Conservation (phyloP, 2,329 filamentous ascomycete species). For the Sclerotinia nivalis region DNA sequence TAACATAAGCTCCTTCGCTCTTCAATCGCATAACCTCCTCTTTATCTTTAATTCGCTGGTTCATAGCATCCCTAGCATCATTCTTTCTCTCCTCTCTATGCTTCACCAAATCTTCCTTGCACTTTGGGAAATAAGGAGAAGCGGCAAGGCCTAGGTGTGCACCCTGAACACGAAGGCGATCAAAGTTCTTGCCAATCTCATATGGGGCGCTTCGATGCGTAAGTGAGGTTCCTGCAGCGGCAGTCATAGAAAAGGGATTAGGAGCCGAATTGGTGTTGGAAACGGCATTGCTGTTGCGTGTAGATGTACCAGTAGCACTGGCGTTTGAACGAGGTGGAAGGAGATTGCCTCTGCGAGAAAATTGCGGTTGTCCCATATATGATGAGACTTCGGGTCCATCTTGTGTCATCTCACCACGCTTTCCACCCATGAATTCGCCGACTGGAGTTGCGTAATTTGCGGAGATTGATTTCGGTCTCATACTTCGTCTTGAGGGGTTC, state of each 20-base stretch:
- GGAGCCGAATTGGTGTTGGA: background rate
- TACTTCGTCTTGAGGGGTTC: background rate
- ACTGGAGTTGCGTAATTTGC: background rate
- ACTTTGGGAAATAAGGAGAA: background rate
- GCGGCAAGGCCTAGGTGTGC: background rate
- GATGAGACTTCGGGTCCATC: background rate
- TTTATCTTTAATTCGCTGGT: background rate
- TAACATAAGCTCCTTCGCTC: background rate
- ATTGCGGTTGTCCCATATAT: background rate
- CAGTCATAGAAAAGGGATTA: background rate
- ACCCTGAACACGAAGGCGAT: conserved; percentile 4
- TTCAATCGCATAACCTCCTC: conserved; percentile 18
- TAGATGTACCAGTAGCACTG: too few relatives aligned
- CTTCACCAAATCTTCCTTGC: background rate
- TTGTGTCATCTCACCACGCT: background rate
- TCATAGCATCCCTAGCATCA: conserved; percentile 6
- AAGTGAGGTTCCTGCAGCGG: conserved; percentile 5
- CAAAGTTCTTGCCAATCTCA: conserved; percentile 4
- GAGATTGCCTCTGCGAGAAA: background rate
- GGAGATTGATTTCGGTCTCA: background rate
- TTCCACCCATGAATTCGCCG: background rate
- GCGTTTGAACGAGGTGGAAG: background rate
- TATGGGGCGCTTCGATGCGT: conserved; percentile 7
- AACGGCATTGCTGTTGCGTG: background rate
- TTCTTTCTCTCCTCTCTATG: conserved; percentile 17